Evolutionary conservation across 805 yeast genomes (phyloP), one percentile per base, ranked within the genome.

Genomic region (Metschnikowia similis): DNA sequence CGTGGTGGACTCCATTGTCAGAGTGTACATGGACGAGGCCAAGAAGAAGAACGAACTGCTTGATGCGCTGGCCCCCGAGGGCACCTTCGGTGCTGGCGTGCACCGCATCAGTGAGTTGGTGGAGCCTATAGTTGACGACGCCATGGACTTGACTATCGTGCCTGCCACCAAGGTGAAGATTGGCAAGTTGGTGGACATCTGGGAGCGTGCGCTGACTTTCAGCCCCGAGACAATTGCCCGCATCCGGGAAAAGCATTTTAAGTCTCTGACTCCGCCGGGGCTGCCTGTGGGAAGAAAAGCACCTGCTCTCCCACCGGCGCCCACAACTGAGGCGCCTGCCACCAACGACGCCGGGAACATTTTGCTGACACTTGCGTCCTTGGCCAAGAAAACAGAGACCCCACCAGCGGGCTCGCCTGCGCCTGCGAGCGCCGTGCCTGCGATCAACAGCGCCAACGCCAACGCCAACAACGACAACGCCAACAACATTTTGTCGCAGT

Each of bases 1-100:
- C 66, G 91, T 90, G 55, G 83, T 92, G 54, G 99, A 94, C 69
- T 89, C 98, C 27, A 81, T 94, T 56, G 94, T 88, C 48, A 82
- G 98, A 69, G 90, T 85, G 27, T 88, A 80, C 63, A 81, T 83
- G 63, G 96, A 87, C 50, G 85, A 83, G 60, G 86, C 91, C 48
- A 77, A 79, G 56, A 80, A 82, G 56, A 67, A 70, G 35, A 75
- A 75, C 55, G 77, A 81, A 61, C 67, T 68, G 41, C 71, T 83
- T 45, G 67, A 71, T 34, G 51, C 65, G 63, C 67, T 53, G 62
- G 82, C 89, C 17, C 78, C 80, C 8, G 82, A 79, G 37, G 96
- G 95, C 16, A 79, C 94, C 30, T 82, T 74, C 60, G 89, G 86
- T 38, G 83, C 88, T 45, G 96, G 89, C 29, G 81, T 87, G 35